phyloP scores from a whole-genome alignment of 495 filamentous ascomycete species.

The Rusavskia elegans region DNA sequence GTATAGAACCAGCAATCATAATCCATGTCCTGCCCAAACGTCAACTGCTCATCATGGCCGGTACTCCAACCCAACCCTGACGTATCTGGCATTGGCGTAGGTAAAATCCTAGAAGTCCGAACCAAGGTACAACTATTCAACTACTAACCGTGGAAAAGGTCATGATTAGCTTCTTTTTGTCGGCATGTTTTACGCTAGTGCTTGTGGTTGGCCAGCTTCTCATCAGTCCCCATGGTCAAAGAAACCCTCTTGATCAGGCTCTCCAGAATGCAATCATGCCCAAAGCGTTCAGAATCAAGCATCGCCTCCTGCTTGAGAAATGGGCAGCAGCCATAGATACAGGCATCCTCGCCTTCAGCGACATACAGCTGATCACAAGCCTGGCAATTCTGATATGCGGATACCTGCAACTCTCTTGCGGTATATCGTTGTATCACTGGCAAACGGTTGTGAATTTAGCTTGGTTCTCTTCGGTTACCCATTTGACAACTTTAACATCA shows the following conservation, averaged over 20 bases:
- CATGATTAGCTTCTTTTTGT: not conserved
- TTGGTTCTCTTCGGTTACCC: conserved; percentile 26
- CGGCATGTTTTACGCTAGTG: not conserved
- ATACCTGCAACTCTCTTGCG: conserved; percentile 6
- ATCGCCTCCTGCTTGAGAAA: not conserved
- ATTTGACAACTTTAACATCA: conserved; percentile 21
- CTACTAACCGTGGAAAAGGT: not conserved
- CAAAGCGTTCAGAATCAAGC: not conserved
- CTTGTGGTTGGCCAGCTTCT: not conserved
- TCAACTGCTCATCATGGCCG: not conserved
- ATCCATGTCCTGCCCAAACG: not conserved
- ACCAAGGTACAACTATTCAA: too few species aligned
- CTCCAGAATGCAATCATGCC: not conserved
- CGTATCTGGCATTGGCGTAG: not conserved
- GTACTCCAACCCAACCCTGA: not conserved
- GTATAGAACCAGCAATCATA: not conserved
- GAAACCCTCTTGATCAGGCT: not conserved
- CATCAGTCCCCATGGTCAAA: not conserved
- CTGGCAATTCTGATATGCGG: conserved; percentile 10
- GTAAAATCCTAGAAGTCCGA: not conserved
- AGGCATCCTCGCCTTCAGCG: conserved; percentile 5
- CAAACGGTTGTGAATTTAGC: conserved; percentile 20
- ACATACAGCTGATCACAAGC: conserved; percentile 14
- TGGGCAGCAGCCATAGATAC: not conserved
- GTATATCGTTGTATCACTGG: conserved; percentile 23